Base-by-base conservation (phyloP, 176 grass and related monocot species). In the Urochloa ruziziensis region DNA sequence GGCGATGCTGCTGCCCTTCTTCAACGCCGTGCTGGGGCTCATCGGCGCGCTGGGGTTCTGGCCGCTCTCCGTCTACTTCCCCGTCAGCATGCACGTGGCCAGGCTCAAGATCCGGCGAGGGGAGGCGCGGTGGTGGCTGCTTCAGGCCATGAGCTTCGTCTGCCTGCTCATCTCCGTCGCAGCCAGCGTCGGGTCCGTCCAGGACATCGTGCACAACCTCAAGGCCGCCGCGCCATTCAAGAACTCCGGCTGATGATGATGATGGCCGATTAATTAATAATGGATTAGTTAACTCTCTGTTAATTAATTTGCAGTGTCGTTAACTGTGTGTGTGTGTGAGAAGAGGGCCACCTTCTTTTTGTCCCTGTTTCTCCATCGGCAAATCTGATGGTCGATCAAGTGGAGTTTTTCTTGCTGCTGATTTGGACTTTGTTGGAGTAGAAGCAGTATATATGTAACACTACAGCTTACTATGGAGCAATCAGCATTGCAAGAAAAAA, bases 1-100 rank as follows among this genome's bases (percentile, higher is more conserved):
- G 0, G 87, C 97, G 6, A 96, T 94, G 93, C 63, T 94, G 68
- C 80, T 96, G 33, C 97, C 96, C 0, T 99, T 96, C 83, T 99
- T 99, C 89, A 96, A 96, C 80, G 93, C 91, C 21, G 91, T 99
- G 43, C 87, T 99, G 6, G 97, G 97, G 0, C 88, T 99, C 48
- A 99, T 99, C 49, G 97, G 97, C 14, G 97, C 93, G 6, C 68
- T 99, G 1, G 97, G 97, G 0, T 99, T 99, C 89, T 99, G 97
- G 97, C 93, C 97, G 54, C 81, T 99, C 56, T 93, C 97, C n/a
- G 97, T 99, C 54, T 96, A 99, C 82, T 99, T 96, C 78, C 96
- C 97, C 11, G 89, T 99, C 28, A 77, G 78, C 77, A 99, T 99
- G 97, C 97, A 99, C 70, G 61, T 96, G 6, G 64, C 97, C 0